These are phyloP conservation scores for Cyclostephanos tholiformis DNA, from an alignment of 108 stramenopile genomes.

Conservation along the genomic window DNA sequence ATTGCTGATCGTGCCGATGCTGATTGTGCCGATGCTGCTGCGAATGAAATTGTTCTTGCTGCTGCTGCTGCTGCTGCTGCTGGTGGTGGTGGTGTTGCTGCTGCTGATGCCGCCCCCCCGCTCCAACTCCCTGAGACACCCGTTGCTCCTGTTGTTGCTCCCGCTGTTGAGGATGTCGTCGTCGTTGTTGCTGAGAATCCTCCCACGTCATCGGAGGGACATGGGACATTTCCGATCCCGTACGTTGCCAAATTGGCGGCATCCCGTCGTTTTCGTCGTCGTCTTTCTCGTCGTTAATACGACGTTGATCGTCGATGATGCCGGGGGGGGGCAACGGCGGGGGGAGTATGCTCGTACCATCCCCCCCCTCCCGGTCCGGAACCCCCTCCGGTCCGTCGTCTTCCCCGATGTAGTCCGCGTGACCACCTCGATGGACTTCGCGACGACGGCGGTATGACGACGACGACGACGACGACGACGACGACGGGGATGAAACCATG, in stretches of 20 bases:
- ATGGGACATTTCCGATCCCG: no score
- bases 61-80: conserved; percentile 11
- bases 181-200: not conserved
- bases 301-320: no score
- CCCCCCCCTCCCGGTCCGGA: no score
- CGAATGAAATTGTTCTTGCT: conserved; percentile 2
- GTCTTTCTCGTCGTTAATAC: conserved; percentile 15
- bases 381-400: no score
- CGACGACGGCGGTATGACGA: conserved; percentile 1
- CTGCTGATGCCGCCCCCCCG: no score
- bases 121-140: no score
- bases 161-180: conserved; percentile 15
- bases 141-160: conserved; percentile 1
- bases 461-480: conserved; percentile 6
- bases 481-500: not conserved
- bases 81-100: not conserved
- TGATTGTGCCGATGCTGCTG: not conserved
- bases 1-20: conserved; percentile 11
- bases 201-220: not conserved
- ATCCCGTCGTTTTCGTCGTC: not conserved
- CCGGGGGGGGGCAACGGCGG: no score
- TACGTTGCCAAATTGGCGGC: no score
- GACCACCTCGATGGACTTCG: conserved; percentile 22
- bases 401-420: conserved; percentile 37
- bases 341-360: no score